Percentiles rank a stretch among this genome's conserved stretches.
Evolutionary conservation across 2,329 filamentous ascomycete species (phyloP).

Genomic region (Clonostachys byssicola): DNA sequence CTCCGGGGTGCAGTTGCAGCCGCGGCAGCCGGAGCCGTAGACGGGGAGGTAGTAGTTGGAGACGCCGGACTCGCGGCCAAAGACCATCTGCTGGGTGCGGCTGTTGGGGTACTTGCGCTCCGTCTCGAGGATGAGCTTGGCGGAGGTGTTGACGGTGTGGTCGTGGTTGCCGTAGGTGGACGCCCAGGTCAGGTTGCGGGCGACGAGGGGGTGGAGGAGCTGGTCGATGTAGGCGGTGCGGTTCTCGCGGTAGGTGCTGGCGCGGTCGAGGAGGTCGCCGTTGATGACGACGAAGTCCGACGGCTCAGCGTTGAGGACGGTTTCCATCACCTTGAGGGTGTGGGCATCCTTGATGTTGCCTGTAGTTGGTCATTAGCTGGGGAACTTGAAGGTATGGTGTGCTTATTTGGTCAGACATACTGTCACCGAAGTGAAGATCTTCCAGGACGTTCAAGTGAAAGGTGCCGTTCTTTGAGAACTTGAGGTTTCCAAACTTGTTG

Average conservation of each 20-base stretch:
- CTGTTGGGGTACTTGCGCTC: constrained; percentile 31
- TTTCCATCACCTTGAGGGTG: constrained; percentile 50
- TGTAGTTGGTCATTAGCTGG: constrained; percentile 36
- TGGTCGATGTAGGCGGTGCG: constrained; percentile 52
- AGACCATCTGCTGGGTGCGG: constrained; percentile 34
- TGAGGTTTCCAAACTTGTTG: constrained; percentile 5
- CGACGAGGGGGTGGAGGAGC: constrained; percentile 53
- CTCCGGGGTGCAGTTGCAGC: constrained; percentile 24
- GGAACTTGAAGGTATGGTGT: constrained; percentile 20
- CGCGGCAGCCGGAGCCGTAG: constrained; percentile 25
- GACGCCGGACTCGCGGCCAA: constrained; percentile 24
- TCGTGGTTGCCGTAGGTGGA: constrained; percentile 73
- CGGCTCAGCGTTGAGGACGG: constrained; percentile 50
- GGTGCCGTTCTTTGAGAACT: constrained; percentile 35
- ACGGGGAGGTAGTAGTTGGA: constrained; percentile 46
- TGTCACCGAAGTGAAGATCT: constrained; percentile 70
- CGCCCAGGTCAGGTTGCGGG: constrained; percentile 54
- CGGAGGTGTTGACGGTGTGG: constrained; percentile 52
- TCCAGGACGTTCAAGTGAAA: constrained; percentile 59
- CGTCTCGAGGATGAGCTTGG: constrained; percentile 31
- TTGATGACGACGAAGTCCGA: constrained; percentile 64
- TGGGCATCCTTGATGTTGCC: constrained; percentile 58
- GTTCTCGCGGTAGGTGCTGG: constrained; percentile 53
- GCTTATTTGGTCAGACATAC: constrained; percentile 24
- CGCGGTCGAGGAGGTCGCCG: constrained; percentile 68